Evolutionary conservation across 2,329 filamentous ascomycete genomes (phyloP).

Genomic region (Epicoccum nigrum): DNA sequence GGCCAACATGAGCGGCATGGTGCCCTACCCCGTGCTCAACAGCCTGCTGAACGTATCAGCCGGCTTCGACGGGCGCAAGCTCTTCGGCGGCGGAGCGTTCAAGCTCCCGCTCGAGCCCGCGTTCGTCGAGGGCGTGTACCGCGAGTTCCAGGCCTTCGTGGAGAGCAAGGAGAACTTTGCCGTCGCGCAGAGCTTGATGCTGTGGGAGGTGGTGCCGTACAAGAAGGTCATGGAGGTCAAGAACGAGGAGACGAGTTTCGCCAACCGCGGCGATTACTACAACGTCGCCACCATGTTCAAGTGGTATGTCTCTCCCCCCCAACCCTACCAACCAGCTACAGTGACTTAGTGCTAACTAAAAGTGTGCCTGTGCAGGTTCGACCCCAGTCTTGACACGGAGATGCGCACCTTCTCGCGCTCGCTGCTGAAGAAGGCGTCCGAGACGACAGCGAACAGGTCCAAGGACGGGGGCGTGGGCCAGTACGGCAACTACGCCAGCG

Average conservation of each 20-base stretch:
- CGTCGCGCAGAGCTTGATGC: constrained; percentile 29
- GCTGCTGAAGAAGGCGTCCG: constrained; percentile 34
- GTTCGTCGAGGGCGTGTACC: constrained; percentile 26
- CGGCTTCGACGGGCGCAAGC: constrained; percentile 46
- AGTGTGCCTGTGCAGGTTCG: constrained; percentile 22
- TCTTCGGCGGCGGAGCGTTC: constrained; percentile 47
- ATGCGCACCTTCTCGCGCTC: constrained; percentile 34
- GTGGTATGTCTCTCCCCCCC: constrained; percentile 28
- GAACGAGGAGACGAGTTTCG: constrained; percentile 35
- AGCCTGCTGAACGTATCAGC: constrained; percentile 35
- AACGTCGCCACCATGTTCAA: constrained; percentile 42
- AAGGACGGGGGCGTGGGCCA: constrained; percentile 36
- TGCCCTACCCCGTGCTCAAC: constrained; percentile 46
- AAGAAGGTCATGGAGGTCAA: constrained; percentile 29
- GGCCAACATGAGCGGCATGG: constrained; percentile 7
- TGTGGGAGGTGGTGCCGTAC: constrained; percentile 41
- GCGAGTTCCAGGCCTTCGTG: constrained; percentile 10
- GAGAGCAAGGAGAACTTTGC: constrained; percentile 10
- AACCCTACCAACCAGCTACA: background rate
- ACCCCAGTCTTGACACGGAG: constrained; percentile 32
- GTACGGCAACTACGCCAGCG: constrained; percentile 44
- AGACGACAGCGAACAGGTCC: constrained; percentile 25
- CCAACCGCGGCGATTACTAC: constrained; percentile 43
- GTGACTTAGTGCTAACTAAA: background rate
- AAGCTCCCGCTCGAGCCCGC: constrained; percentile 37